A percentile compares a stretch with the other conserved stretches of the same genome.
phyloP scores from a whole-genome alignment of 805 yeast genomes.

The Lipomyces starkeyi region DNA sequence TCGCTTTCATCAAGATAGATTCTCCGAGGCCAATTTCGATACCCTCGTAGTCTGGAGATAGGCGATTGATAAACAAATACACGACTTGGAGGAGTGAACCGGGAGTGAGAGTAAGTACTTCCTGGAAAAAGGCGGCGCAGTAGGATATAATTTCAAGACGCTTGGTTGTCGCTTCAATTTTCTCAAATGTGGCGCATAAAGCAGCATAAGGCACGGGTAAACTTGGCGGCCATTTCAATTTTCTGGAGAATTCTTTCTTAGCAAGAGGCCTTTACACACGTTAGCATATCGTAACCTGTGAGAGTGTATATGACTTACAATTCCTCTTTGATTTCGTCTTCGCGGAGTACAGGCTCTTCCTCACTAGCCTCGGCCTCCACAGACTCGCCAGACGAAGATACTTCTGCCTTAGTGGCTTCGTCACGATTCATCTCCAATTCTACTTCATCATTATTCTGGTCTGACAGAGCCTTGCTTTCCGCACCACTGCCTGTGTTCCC shows the following conservation, averaged over 20 bases:
- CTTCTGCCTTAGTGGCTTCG: background rate
- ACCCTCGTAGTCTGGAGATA: slow-evolving; percentile 90
- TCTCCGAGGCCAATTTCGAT: slow-evolving; percentile 94
- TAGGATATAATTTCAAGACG: slow-evolving; percentile 79
- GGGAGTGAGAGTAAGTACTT: slow-evolving; percentile 63
- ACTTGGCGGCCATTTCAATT: slow-evolving; percentile 22
- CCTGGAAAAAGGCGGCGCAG: slow-evolving; percentile 73
- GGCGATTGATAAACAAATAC: slow-evolving; percentile 76
- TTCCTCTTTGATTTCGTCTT: slow-evolving; percentile 23
- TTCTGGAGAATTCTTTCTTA: slow-evolving; percentile 1
- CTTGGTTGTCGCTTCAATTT: slow-evolving; percentile 79
- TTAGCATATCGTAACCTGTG: background rate
- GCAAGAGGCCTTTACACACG: slow-evolving; percentile 15
- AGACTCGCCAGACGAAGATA: background rate
- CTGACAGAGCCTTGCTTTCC: background rate
- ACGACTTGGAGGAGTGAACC: slow-evolving; percentile 68
- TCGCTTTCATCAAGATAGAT: slow-evolving; percentile 81
- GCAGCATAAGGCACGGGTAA: slow-evolving; percentile 38
- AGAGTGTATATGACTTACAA: slow-evolving; percentile 5
- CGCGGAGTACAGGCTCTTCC: slow-evolving; percentile 10
- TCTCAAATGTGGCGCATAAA: slow-evolving; percentile 64
- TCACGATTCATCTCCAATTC: background rate
- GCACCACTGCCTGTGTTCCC: slow-evolving; percentile 2
- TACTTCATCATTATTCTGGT: background rate
- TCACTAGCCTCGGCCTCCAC: background rate